Evolutionary conservation across 2,329 filamentous ascomycete species (phyloP), one percentile per base, ranked within the genome.

Genomic region (Nigrospora oryzae): DNA sequence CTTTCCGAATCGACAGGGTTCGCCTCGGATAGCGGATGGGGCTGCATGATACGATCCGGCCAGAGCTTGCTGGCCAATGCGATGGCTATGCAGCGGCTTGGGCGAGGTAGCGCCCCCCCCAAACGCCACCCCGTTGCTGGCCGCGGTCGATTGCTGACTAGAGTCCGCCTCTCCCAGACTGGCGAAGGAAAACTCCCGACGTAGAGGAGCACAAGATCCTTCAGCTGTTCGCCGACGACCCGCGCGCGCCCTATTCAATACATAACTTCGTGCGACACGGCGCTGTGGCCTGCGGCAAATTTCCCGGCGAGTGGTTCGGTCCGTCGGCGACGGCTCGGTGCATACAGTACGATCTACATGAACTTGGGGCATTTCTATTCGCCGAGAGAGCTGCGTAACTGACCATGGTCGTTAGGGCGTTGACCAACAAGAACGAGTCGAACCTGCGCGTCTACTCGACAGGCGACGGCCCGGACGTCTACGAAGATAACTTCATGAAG

Each of bases 271-370:
- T 98, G 33, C 75, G 83, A 43, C 86, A 95, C 55, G 93, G 93
- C 15, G 89, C 89, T 19, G 74, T 77, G 33, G 84, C 85, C 3
- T 98, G 93, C 63, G 90, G 89, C 4, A 97, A 95, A 65, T 87
- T 94, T 58, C 93, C 93, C 0, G 93, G 93, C 34, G 89, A 97
- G 66, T 98, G 93, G 93, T 98, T 98, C 66, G 93, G 93, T 0
- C 93, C 93, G n/a, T 96, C 89, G 15, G 93, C 93, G 7, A 94
- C 93, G 11, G 90, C 93, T 39, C 81, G 84, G 46, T 97, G 93
- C 63, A 96, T 98, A 53, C 84, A 93, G 89, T 94, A 69, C 63
- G 85, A 23, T 39, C 17, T 14, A 41, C 13, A 8, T 13, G 17
- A 28, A 28, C 23, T 10, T 10, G 23, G 23, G 23, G 23, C 23